A percentile compares a stretch with the other conserved stretches of the same genome.
These are phyloP conservation scores for Drechslera avenae DNA, from an alignment of 2,329 filamentous ascomycete genomes.

Conservation along the genomic window DNA sequence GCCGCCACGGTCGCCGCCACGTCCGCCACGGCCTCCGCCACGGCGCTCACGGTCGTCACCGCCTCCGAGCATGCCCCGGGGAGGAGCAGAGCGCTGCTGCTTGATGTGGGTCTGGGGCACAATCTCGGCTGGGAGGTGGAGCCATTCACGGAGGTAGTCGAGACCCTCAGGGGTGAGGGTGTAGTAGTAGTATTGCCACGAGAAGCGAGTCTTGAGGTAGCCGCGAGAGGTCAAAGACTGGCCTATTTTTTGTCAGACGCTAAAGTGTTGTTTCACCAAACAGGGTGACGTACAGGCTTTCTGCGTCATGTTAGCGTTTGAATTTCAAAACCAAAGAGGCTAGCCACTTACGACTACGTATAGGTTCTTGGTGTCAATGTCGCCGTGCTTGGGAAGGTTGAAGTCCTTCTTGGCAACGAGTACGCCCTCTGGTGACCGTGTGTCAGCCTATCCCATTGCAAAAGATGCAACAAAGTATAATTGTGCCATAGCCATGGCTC, in stretches of 20 bases:
- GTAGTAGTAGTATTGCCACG: slow-evolving; percentile 82
- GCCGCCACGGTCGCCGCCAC: slow-evolving; percentile 66
- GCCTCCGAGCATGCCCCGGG: slow-evolving; percentile 92
- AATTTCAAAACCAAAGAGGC: background rate
- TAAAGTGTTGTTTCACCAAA: background rate
- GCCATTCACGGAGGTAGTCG: slow-evolving; percentile 99
- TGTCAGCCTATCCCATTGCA: slow-evolving; percentile 50
- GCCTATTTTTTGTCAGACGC: slow-evolving; percentile 40
- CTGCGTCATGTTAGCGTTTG: background rate
- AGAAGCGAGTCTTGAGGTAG: slow-evolving; percentile 99
- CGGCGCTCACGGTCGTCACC: slow-evolving; percentile 76
- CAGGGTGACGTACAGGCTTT: slow-evolving; percentile 71
- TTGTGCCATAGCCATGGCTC: slow-evolving; percentile 49
- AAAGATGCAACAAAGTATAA: slow-evolving; percentile 39
- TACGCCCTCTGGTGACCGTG: slow-evolving; percentile 66
- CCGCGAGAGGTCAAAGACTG: slow-evolving; percentile 98
- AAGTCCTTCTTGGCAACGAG: slow-evolving; percentile 99
- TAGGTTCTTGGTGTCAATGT: slow-evolving; percentile 99
- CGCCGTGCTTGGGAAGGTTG: slow-evolving; percentile 95
- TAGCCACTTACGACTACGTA: slow-evolving; percentile 71
- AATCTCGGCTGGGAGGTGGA: slow-evolving; percentile 99
- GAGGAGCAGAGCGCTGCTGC: slow-evolving; percentile 98
- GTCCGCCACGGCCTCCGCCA: slow-evolving; percentile 68
- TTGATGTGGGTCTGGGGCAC: slow-evolving; percentile 99
- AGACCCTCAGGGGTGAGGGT: slow-evolving; percentile 99